These are phyloP conservation scores for Phytopythium oedochilum DNA, from an alignment of 352 stramenopile genomes.

Conservation along the genomic window DNA sequence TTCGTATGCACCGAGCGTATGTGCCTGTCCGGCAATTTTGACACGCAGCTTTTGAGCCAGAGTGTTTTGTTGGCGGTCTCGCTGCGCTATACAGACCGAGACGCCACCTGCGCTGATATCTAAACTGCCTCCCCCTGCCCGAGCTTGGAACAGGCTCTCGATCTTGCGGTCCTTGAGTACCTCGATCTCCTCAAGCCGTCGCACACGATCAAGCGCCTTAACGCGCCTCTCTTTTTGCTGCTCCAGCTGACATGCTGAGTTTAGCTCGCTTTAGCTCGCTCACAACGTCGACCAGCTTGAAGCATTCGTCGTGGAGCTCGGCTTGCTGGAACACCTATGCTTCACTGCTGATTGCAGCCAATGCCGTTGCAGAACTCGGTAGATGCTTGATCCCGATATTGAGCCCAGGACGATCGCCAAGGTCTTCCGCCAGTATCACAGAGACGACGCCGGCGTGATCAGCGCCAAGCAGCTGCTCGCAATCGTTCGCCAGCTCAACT, in stretches of 20 bases:
- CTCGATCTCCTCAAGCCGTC: constrained; percentile 58
- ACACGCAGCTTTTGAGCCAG: constrained; percentile 45
- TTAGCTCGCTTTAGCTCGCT: constrained; percentile 51
- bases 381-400: constrained; percentile 9
- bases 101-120: neutral
- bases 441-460: neutral
- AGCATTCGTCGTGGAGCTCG: constrained; percentile 60
- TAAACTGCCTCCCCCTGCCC: neutral
- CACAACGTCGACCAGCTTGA: constrained; percentile 47
- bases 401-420: neutral
- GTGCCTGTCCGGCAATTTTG: constrained; percentile 48
- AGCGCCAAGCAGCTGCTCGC: neutral
- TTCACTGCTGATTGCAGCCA: constrained; percentile 26
- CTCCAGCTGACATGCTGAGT: constrained; percentile 36
- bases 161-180: constrained; percentile 70
- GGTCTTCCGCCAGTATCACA: neutral
- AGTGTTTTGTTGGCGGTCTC: constrained; percentile 41
- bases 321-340: constrained; percentile 40
- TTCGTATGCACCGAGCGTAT: constrained; percentile 45
- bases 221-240: constrained; percentile 39
- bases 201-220: constrained; percentile 41
- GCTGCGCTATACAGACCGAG: constrained; percentile 16
- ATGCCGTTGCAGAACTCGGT: constrained; percentile 15
- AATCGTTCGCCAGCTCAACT: neutral
- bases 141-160: constrained; percentile 39